A percentile compares a stretch with the other conserved stretches of the same genome.
Evolutionary conservation across 305 asterid genomes (phyloP).

Genomic region (Euphrasia arctica): DNA sequence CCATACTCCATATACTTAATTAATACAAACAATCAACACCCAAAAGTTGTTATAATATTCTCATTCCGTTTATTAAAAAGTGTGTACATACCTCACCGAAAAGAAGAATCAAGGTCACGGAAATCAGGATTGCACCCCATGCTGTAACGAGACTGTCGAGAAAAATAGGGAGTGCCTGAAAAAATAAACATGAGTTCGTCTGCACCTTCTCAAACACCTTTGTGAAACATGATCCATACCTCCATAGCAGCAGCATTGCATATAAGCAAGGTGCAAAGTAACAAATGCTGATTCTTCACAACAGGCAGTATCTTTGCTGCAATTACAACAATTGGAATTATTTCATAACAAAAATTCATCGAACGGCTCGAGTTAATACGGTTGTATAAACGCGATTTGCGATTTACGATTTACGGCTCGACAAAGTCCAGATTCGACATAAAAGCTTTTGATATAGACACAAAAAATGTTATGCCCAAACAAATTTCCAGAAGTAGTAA

Average conservation of each 20-base stretch:
- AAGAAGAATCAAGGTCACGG: conserved; percentile 66
- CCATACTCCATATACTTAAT: no score
- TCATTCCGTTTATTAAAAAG: background rate
- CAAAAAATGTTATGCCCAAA: background rate
- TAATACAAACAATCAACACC: no score
- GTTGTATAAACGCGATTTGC: no score
- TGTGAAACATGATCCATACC: conserved; percentile 37
- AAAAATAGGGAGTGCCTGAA: conserved; percentile 87
- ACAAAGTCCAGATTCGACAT: background rate
- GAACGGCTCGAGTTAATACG: background rate
- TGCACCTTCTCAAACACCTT: background rate
- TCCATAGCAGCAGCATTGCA: conserved; percentile 94
- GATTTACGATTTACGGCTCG: background rate
- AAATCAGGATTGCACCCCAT: conserved; percentile 70
- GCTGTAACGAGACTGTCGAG: conserved; percentile 54
- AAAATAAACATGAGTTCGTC: conserved; percentile 18
- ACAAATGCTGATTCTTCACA: conserved; percentile 69
- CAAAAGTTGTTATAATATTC: background rate
- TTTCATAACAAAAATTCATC: background rate
- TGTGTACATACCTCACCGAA: conserved; percentile 68
- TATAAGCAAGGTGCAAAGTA: conserved; percentile 78
- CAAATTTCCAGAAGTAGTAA: background rate
- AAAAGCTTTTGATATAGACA: no score
- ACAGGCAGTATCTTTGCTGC: conserved; percentile 76
- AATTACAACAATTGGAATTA: conserved; percentile 8